phyloP scores from a whole-genome alignment of 768 basidiomycete genomes.

The Trametes sanguinea region DNA sequence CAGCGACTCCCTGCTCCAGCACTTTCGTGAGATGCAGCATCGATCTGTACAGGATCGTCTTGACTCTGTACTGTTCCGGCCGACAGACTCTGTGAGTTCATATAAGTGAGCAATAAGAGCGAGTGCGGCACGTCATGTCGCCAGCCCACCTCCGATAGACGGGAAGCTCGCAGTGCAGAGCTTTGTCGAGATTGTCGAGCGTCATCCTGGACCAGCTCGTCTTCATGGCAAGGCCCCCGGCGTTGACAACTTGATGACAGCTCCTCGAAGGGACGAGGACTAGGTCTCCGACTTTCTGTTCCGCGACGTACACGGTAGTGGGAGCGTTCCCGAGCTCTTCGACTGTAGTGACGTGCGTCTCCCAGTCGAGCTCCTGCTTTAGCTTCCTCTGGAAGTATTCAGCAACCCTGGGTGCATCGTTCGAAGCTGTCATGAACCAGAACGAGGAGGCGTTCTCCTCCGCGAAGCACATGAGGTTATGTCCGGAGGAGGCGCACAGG shows the following conservation, averaged over 20 bases:
- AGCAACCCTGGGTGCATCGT: constrained; percentile 54
- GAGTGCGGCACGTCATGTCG: too few species aligned
- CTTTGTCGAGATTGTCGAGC: constrained; percentile 54
- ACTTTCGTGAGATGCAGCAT: constrained; percentile 41
- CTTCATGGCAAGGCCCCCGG: constrained; percentile 80
- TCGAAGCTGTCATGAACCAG: constrained; percentile 83
- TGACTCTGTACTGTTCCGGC: constrained; percentile 73
- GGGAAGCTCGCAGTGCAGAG: constrained; percentile 73
- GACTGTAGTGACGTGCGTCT: constrained; percentile 63
- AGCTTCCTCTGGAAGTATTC: constrained; percentile 59
- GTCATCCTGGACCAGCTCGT: constrained; percentile 89
- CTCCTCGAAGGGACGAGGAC: constrained; percentile 80
- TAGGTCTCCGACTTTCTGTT: constrained; percentile 77
- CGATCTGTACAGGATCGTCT: constrained; percentile 60
- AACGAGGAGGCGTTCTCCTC: constrained; percentile 72
- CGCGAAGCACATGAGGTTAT: constrained; percentile 85
- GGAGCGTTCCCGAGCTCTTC: constrained; percentile 65
- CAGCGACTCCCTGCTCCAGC: constrained; percentile 14
- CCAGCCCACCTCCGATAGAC: constrained; percentile 69
- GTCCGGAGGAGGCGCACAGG: constrained; percentile 79
- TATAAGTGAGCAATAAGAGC: background rate
- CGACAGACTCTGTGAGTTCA: constrained; percentile 66
- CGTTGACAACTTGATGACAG: constrained; percentile 84
- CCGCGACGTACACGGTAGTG: constrained; percentile 67
- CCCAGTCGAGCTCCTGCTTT: constrained; percentile 68